A percentile compares a stretch with the other conserved stretches of the same genome.
Conservation (phyloP, 768 basidiomycete genomes). For the Steccherinum ochraceum region DNA sequence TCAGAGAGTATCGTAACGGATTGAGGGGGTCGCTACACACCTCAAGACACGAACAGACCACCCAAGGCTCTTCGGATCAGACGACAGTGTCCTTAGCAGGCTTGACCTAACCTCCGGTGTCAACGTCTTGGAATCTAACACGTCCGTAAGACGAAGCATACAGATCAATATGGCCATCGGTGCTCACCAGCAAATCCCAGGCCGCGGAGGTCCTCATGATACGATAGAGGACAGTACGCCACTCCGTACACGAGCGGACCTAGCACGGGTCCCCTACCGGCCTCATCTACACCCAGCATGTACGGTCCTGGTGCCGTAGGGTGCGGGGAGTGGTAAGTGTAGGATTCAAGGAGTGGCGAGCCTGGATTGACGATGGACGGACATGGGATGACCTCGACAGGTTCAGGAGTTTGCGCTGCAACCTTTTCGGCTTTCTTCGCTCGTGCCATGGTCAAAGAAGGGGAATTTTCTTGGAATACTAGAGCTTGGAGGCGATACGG, state of each 20-base stretch:
- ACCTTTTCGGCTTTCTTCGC: background rate
- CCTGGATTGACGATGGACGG: constrained; percentile 58
- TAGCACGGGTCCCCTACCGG: constrained; percentile 91
- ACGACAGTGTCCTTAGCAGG: constrained; percentile 60
- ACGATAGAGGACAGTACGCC: constrained; percentile 84
- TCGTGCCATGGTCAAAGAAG: background rate
- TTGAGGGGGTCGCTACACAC: constrained; percentile 25
- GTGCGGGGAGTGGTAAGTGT: constrained; percentile 69
- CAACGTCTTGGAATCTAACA: constrained; percentile 88
- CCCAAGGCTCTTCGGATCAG: constrained; percentile 63
- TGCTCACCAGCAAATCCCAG: constrained; percentile 86
- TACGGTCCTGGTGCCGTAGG: constrained; percentile 74
- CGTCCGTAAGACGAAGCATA: background rate
- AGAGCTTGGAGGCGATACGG: background rate
- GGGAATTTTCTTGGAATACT: no score
- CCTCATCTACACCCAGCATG: constrained; percentile 98
- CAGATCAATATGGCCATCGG: background rate
- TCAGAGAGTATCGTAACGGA: constrained; percentile 9
- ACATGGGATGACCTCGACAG: constrained; percentile 15
- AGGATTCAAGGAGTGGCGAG: constrained; percentile 57
- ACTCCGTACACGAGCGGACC: constrained; percentile 96
- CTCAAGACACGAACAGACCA: constrained; percentile 81
- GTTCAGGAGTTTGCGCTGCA: background rate
- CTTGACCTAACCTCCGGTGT: constrained; percentile 61
- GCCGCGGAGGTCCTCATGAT: constrained; percentile 62